Base-by-base conservation (phyloP, 1,139 yeast species). In the Candida labiduridarum region DNA sequence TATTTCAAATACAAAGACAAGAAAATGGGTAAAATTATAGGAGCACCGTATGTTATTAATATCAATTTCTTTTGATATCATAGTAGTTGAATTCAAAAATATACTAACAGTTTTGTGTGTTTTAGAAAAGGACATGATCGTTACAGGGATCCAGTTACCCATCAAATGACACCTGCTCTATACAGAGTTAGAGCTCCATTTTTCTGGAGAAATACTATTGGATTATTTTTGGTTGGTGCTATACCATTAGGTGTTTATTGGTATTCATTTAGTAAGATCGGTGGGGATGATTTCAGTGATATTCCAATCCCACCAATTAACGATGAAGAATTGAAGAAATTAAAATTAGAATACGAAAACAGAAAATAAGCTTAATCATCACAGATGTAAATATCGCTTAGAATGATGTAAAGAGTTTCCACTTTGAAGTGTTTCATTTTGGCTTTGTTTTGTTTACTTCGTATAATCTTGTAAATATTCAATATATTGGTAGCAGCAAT, bases 101-200 rank as follows among this genome's bases (percentile, higher is more conserved):
- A 56, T 52, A 56, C 62, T 58, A 57, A 59, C 63, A 16, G 8
- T 8, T 25, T 25, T 25, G 3, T 25, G 8, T 7, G 29, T 25
- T 25, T 25, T 15, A 63, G 67, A 63, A 68, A 68, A 53, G 66
- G 67, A 19, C 74, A 69, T 50, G 63, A 59, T 49, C 65, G 67
- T 54, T 90, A 89, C 68, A 87, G 88, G 64, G 89, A 88, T 69
- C 87, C 84, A 48, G 76, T 77, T 62, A 89, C 96, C 19, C 87
- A 84, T 71, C 88, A 88, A 65, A 91, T 91, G 91, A 89, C 97
- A 2, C 97, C 97, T 16, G 96, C 97, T 9, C 85, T 92, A 76
- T 76, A 89, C 60, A 78, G 98, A 59, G 97, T 96, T 45, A 82
- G 98, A 66, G 78, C 80, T 51, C 97, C 97, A 41, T 92, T 81